Evolutionary conservation across 2,329 filamentous ascomycete species (phyloP), one percentile per base, ranked within the genome.

Genomic region (Clarireedia homoeocarpa): DNA sequence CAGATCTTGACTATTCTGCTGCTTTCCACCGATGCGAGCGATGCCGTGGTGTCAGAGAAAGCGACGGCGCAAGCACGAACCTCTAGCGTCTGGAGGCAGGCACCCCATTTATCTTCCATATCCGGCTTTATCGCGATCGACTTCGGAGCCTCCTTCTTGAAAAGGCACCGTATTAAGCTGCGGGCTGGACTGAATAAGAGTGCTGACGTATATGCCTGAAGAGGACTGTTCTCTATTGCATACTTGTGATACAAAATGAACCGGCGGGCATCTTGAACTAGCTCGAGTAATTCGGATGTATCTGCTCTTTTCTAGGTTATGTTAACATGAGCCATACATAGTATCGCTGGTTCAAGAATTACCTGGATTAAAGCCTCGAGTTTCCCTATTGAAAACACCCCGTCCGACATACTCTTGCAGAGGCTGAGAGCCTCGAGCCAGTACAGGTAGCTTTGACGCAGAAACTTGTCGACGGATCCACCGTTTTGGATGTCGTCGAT

Each of bases 351-450:
- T 24, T 1, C 4, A 12, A 6, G 20, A 34, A 20, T 15, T 27
- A 48, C 46, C 20, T 48, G 9, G 4, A 48, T 30, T 5, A 48
- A 12, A 30, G 3, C 24, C 46, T 12, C 12, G 5, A 48, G 26
- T 15, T 26, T 27, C 9, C 30, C 12, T 15, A 48, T n/a, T 2
- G 26, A 15, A 4, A 26, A 6, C 15, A 48, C 30, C 1, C 46
- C 26, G 9, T 26, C 24, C 6, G 6, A 14, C 14, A 48, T 12
- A 6, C 17, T 30, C 30, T 24, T 14, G 14, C 26, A 4, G 14
- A 26, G 15, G 24, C 46, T 48, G 15, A 48, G 26, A n/a, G 66
- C 69, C 57, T 72, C 67, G 24, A 71, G 61, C 70, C 69, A 72
- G 56, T 72, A 64, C 0, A 72, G 65, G 48, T 70, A 55, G 57